These are phyloP conservation scores for Mycosarcoma mackinlayi DNA, from an alignment of 1,284 basidiomycete genomes.

Conservation along the genomic window DNA sequence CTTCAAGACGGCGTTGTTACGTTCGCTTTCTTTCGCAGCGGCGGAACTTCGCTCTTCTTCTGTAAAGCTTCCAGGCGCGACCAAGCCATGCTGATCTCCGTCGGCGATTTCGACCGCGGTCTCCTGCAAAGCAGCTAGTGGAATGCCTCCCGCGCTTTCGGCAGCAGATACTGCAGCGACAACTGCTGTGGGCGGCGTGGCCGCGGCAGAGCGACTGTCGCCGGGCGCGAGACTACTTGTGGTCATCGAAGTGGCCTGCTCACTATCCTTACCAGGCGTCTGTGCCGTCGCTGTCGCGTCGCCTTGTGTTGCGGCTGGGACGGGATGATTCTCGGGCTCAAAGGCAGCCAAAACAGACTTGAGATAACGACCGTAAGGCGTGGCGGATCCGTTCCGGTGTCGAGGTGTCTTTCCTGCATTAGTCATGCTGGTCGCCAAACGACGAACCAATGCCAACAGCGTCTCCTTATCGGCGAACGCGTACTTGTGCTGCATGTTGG, in stretches of 20 bases:
- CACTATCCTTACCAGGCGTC: slow-evolving; percentile 43
- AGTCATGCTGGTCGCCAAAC: slow-evolving; percentile 44
- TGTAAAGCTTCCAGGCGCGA: background rate
- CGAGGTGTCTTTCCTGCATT: slow-evolving; percentile 57
- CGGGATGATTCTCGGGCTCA: slow-evolving; percentile 28
- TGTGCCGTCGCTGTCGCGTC: slow-evolving; percentile 12
- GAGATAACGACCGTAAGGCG: slow-evolving; percentile 56
- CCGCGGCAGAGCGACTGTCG: slow-evolving; percentile 41
- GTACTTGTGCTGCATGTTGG: slow-evolving; percentile 52
- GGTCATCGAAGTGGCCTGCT: slow-evolving; percentile 39
- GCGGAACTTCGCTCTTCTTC: background rate
- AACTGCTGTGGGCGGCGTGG: slow-evolving; percentile 14
- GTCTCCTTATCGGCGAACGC: slow-evolving; percentile 50
- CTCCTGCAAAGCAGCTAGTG: background rate
- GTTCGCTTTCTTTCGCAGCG: background rate
- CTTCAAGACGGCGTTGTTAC: slow-evolving; percentile 9
- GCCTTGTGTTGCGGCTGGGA: background rate
- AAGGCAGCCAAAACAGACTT: slow-evolving; percentile 49
- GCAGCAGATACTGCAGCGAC: slow-evolving; percentile 2
- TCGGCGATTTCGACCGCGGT: background rate
- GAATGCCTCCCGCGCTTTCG: background rate
- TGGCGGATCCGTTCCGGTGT: slow-evolving; percentile 59
- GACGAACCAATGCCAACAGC: slow-evolving; percentile 42
- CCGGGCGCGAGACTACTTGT: slow-evolving; percentile 45
- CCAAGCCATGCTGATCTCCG: slow-evolving; percentile 2